A percentile compares a stretch with the other conserved stretches of the same genome.
Conservation (phyloP, 345 rosid species). For the Eucalyptus tenuipes region DNA sequence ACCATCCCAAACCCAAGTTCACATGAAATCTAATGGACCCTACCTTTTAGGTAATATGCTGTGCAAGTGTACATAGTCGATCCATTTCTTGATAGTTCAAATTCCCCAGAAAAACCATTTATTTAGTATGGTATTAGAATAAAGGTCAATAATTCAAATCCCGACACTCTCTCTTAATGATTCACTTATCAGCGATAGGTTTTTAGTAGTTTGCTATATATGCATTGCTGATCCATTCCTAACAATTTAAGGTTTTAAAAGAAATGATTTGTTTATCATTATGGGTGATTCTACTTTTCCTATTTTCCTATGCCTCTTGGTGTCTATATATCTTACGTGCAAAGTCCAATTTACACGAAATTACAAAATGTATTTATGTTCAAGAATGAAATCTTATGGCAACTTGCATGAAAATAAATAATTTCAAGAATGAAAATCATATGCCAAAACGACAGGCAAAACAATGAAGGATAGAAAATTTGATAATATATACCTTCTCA, state of each 20-base stretch:
- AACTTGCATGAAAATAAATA: not conserved
- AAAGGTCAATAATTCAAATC: not conserved
- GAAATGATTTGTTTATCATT: too few relatives aligned
- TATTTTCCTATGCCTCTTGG: not conserved
- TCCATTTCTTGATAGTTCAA: not conserved
- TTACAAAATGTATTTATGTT: not conserved
- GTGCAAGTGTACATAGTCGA: not conserved
- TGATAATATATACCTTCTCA: too few relatives aligned
- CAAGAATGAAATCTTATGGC: not conserved
- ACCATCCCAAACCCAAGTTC: not conserved
- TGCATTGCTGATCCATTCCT: not conserved
- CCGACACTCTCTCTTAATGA: not conserved
- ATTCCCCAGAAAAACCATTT: not conserved
- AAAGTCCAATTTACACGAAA: not conserved
- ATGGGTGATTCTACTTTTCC: not conserved
- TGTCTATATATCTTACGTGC: not conserved
- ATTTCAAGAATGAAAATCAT: too few relatives aligned
- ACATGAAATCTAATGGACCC: not conserved
- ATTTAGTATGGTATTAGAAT: not conserved
- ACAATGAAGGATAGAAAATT: too few relatives aligned
- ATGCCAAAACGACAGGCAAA: accelerated
- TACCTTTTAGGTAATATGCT: not conserved
- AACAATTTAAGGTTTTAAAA: not conserved
- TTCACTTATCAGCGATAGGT: not conserved
- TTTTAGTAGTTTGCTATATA: not conserved